Percentiles rank a stretch among this genome's conserved stretches.
phyloP scores from a whole-genome alignment of 202 grass and related monocot genomes.

The Setaria italica region DNA sequence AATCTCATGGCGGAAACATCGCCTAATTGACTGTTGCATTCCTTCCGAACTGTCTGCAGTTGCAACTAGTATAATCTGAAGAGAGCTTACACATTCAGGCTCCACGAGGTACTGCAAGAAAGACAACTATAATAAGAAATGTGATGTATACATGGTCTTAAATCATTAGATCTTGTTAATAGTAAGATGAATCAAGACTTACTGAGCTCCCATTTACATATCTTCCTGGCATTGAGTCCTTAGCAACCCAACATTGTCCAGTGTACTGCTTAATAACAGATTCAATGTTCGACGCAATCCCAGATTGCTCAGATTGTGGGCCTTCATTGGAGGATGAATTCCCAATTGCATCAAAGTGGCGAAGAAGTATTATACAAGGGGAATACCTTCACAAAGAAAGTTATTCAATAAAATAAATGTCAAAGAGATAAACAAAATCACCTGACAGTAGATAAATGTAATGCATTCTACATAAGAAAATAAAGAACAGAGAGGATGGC shows the following conservation, averaged over 20 bases:
- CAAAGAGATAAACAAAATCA: slow-evolving; percentile 15
- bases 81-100: slow-evolving; percentile 64
- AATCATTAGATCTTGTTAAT: slow-evolving; percentile 34
- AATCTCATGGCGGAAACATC: slow-evolving; percentile 93
- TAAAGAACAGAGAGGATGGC: neutral
- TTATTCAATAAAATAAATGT: slow-evolving; percentile 39
- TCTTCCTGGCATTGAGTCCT: slow-evolving; percentile 49
- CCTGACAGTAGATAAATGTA: neutral
- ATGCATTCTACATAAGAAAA: neutral
- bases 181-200: slow-evolving; percentile 40
- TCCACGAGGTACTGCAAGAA: slow-evolving; percentile 61
- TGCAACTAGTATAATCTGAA: slow-evolving; percentile 82
- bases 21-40: slow-evolving; percentile 73
- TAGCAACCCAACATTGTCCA: slow-evolving; percentile 55
- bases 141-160: slow-evolving; percentile 23
- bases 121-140: slow-evolving; percentile 26
- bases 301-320: slow-evolving; percentile 80
- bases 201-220: slow-evolving; percentile 57
- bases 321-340: slow-evolving; percentile 83
- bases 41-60: slow-evolving; percentile 85
- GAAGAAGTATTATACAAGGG: slow-evolving; percentile 89
- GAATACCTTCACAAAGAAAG: slow-evolving; percentile 73
- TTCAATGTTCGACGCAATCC: slow-evolving; percentile 71
- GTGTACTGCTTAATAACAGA: slow-evolving; percentile 82
- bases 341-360: slow-evolving; percentile 78